Evolutionary conservation across 768 basidiomycete genomes (phyloP).

Genomic region (Lyophyllum decastes): DNA sequence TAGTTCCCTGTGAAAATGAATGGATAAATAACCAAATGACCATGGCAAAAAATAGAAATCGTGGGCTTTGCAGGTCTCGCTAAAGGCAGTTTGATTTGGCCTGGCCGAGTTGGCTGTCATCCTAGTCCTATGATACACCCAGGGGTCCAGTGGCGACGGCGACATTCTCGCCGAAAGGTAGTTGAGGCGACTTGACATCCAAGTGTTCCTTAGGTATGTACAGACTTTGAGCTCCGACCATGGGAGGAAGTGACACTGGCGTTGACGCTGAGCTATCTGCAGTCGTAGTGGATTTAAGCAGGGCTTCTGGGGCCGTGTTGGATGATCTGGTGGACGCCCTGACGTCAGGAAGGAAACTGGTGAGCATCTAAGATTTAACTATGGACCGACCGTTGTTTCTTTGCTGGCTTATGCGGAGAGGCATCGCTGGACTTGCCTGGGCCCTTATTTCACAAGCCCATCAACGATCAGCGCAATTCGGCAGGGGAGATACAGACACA

Average conservation of each 20-base stretch:
- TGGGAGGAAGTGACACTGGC: conserved; percentile 28
- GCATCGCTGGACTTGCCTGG: conserved; percentile 60
- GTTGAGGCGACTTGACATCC: conserved; percentile 59
- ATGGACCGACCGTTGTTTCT: conserved; percentile 75
- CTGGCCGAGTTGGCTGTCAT: conserved; percentile 1
- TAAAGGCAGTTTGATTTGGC: conserved; percentile 11
- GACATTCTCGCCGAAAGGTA: conserved; percentile 63
- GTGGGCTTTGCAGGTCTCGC: conserved; percentile 15
- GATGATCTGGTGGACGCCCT: conserved; percentile 45
- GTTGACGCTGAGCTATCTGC: conserved; percentile 35
- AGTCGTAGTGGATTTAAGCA: conserved; percentile 40
- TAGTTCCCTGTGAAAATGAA: conserved; percentile 33
- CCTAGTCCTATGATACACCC: conserved; percentile 36
- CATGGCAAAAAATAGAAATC: conserved; percentile 29
- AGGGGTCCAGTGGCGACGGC: conserved; percentile 49
- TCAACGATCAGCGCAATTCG: conserved; percentile 9
- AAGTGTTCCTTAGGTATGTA: conserved; percentile 43
- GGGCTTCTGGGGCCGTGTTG: conserved; percentile 35
- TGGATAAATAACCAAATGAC: conserved; percentile 45
- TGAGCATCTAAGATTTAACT: conserved; percentile 21
- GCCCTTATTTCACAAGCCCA: conserved; percentile 42
- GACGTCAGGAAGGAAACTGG: conserved; percentile 28
- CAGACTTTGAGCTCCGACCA: conserved; percentile 35
- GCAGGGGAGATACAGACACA: conserved; percentile 15
- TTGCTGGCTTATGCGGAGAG: conserved; percentile 75